A percentile compares a stretch with the other conserved stretches of the same genome.
phyloP scores from a whole-genome alignment of 306 rosid species.

The Vigna reflexopilosa region DNA sequence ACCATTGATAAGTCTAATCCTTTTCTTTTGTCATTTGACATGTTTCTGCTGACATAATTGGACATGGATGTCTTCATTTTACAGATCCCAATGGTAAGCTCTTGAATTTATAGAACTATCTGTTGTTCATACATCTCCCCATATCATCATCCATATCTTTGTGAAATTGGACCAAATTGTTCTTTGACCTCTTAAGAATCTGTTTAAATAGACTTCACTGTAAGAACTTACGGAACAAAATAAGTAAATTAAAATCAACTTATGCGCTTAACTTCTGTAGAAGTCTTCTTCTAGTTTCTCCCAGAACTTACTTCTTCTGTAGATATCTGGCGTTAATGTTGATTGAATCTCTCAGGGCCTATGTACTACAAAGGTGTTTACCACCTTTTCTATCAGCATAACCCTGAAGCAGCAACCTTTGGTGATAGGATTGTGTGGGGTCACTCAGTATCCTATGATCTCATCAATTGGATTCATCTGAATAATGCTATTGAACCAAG shows the following conservation, averaged over 20 bases:
- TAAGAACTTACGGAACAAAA: background rate
- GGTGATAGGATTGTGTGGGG: conserved; percentile 65
- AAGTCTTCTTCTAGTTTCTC: background rate
- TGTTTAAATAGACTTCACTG: background rate
- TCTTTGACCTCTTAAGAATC: background rate
- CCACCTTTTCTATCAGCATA: conserved; percentile 66
- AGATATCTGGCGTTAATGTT: background rate
- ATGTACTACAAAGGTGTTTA: conserved; percentile 64
- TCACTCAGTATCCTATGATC: conserved; percentile 67
- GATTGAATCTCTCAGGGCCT: conserved; percentile 51
- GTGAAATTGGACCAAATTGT: background rate
- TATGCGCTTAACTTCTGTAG: background rate
- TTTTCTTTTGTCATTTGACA: conserved; percentile 35
- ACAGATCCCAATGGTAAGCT: conserved; percentile 59
- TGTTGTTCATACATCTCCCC: background rate
- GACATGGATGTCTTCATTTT: conserved; percentile 23
- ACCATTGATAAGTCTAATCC: conserved; percentile 5
- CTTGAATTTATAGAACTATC: background rate
- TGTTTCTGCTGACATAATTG: conserved; percentile 38
- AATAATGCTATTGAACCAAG: conserved; percentile 56
- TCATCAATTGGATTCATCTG: conserved; percentile 64
- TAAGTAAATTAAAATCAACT: background rate
- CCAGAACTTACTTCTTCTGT: no score
- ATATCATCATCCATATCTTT: background rate
- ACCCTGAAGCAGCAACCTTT: conserved; percentile 60